Evolutionary conservation across 148 eudicot genomes (phyloP).

Genomic region (Pharnaceum exiguum): DNA sequence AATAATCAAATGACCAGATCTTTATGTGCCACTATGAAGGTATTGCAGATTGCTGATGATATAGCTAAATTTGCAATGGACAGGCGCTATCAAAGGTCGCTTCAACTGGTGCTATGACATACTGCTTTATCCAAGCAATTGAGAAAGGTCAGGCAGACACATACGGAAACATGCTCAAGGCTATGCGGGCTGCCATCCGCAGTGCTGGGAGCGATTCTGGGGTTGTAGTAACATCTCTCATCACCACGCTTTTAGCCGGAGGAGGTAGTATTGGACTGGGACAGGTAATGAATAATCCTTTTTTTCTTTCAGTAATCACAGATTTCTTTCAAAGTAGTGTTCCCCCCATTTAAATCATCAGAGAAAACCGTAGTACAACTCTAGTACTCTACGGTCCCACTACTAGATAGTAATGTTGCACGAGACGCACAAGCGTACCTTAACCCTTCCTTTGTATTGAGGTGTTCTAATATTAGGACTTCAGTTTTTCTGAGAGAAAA

Average conservation of each 20-base stretch:
- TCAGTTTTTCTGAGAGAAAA: too few relatives aligned
- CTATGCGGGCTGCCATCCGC: conserved; percentile 76
- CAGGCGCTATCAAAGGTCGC: conserved; percentile 93
- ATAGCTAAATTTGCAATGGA: not conserved
- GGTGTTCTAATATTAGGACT: too few relatives aligned
- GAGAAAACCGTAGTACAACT: too few relatives aligned
- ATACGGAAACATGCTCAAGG: conserved; percentile 67
- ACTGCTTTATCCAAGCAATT: conserved; percentile 91
- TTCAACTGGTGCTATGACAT: conserved; percentile 97
- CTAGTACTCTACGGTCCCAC: too few relatives aligned
- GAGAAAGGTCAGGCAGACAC: conserved; percentile 80
- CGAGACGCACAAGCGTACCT: too few relatives aligned
- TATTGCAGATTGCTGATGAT: conserved; percentile 1
- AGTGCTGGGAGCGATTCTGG: conserved; percentile 34
- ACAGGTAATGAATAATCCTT: conserved; percentile 51
- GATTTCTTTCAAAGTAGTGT: too few relatives aligned
- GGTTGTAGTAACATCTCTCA: conserved; percentile 57
- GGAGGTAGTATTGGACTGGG: conserved; percentile 65
- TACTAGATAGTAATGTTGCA: too few relatives aligned
- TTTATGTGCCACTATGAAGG: not conserved
- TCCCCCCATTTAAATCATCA: too few relatives aligned
- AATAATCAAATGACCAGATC: too few relatives aligned
- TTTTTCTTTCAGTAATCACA: too few relatives aligned
- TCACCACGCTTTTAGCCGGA: conserved; percentile 70
- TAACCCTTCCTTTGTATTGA: too few relatives aligned